These are phyloP conservation scores for Cyathus olla DNA, from an alignment of 1,284 basidiomycete genomes.

Conservation along the genomic window DNA sequence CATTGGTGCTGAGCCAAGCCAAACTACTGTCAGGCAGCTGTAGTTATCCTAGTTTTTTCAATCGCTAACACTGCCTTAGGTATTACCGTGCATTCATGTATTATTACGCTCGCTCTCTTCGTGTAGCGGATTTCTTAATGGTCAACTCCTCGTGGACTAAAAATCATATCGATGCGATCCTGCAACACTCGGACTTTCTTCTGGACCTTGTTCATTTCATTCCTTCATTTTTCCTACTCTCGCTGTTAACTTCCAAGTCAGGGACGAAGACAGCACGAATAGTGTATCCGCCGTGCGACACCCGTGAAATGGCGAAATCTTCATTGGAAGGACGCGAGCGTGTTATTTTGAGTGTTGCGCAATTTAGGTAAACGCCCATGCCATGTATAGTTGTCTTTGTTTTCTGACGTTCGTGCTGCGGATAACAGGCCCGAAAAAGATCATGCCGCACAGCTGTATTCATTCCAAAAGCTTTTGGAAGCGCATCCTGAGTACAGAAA, in stretches of 20 bases:
- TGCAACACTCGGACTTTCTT: constrained; percentile 64
- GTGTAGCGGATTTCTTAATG: constrained; percentile 85
- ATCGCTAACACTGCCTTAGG: constrained; percentile 48
- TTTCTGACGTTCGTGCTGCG: constrained; percentile 4
- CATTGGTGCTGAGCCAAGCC: constrained; percentile 64
- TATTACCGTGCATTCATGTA: constrained; percentile 94
- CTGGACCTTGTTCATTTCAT: constrained; percentile 57
- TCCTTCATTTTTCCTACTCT: constrained; percentile 38
- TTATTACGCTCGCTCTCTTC: constrained; percentile 84
- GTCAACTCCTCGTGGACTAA: constrained; percentile 98
- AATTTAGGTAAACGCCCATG: constrained; percentile 77
- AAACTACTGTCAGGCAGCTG: constrained; percentile 78
- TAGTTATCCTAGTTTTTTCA: constrained; percentile 1
- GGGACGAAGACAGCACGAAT: constrained; percentile 51
- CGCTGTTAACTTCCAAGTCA: constrained; percentile 30
- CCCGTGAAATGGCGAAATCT: constrained; percentile 75
- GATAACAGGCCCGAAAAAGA: constrained; percentile 91
- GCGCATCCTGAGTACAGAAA: constrained; percentile 67
- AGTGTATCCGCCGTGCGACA: constrained; percentile 96
- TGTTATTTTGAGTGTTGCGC: constrained; percentile 89
- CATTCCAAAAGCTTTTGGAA: constrained; percentile 74
- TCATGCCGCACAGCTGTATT: constrained; percentile 83
- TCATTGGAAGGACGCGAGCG: constrained; percentile 70
- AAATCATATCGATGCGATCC: constrained; percentile 82
- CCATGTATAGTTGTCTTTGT: neutral